Conservation (phyloP, 305 asterid species). For the Withania somnifera region DNA sequence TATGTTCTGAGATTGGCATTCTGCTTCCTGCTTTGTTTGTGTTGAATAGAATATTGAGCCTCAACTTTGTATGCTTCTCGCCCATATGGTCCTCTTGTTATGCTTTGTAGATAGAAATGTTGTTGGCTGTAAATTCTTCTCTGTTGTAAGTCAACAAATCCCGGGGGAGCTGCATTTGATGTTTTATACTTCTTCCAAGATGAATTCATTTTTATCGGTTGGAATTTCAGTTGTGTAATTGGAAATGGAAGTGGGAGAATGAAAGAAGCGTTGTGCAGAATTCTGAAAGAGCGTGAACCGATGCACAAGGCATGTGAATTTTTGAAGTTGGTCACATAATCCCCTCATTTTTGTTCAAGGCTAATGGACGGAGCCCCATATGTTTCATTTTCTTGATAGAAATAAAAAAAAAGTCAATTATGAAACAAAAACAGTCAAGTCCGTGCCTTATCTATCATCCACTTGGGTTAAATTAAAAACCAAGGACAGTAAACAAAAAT, state of each 20-base stretch:
- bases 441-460: not conserved
- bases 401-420: not conserved
- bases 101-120: not conserved
- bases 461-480: not conserved
- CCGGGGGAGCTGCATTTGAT: not conserved
- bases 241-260: not conserved
- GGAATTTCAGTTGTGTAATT: conserved; percentile 1
- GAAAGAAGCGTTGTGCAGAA: not conserved
- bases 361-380: not conserved
- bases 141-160: not conserved
- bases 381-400: not conserved
- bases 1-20: conserved; percentile 25
- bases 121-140: not conserved
- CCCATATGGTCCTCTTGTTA: not conserved
- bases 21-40: not conserved
- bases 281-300: not conserved
- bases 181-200: not conserved
- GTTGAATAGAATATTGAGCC: not conserved
- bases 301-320: not conserved
- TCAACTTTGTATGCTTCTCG: not conserved
- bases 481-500: not conserved
- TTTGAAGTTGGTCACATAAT: not conserved
- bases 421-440: not conserved
- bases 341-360: not conserved
- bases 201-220: not conserved